phyloP scores from a whole-genome alignment of 331 rosid genomes.

The Telfairia occidentalis region DNA sequence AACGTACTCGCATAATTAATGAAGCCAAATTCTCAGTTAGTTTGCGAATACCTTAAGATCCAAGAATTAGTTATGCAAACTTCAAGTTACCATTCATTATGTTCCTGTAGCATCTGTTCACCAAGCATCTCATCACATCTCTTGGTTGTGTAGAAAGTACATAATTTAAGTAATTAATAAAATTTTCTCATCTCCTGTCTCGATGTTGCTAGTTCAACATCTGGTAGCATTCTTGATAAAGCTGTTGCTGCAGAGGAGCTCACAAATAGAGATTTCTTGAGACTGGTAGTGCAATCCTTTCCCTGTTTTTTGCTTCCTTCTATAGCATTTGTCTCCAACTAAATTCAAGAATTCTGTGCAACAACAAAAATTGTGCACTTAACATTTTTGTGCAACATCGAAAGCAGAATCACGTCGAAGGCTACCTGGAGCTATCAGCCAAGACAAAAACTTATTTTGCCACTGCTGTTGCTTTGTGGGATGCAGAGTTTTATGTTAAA shows the following conservation, averaged over 20 bases:
- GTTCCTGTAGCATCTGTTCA: neutral
- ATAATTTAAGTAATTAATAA: neutral
- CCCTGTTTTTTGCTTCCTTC: neutral
- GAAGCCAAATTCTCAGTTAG: neutral
- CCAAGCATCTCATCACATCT: neutral
- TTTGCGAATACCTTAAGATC: neutral
- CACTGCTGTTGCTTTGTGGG: slow-evolving; percentile 66
- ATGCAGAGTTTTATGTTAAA: slow-evolving; percentile 37
- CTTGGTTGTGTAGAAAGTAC: neutral
- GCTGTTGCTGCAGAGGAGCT: slow-evolving; percentile 79
- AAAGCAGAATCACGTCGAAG: slow-evolving; percentile 68
- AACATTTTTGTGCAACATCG: neutral
- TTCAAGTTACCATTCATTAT: neutral
- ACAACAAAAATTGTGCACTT: neutral
- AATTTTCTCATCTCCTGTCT: neutral
- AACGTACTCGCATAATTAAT: neutral
- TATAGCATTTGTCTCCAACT: neutral
- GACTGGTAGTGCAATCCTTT: slow-evolving; percentile 48
- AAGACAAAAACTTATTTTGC: slow-evolving; percentile 10
- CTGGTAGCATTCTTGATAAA: slow-evolving; percentile 82
- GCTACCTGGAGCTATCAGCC: slow-evolving; percentile 36
- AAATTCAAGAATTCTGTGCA: neutral
- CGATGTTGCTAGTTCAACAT: slow-evolving; percentile 37
- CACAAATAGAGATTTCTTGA: slow-evolving; percentile 53
- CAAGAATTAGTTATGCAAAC: neutral